Evolutionary conservation across 2,329 filamentous ascomycete genomes (phyloP).

Genomic region (Phaeosphaeriaceae sp.): DNA sequence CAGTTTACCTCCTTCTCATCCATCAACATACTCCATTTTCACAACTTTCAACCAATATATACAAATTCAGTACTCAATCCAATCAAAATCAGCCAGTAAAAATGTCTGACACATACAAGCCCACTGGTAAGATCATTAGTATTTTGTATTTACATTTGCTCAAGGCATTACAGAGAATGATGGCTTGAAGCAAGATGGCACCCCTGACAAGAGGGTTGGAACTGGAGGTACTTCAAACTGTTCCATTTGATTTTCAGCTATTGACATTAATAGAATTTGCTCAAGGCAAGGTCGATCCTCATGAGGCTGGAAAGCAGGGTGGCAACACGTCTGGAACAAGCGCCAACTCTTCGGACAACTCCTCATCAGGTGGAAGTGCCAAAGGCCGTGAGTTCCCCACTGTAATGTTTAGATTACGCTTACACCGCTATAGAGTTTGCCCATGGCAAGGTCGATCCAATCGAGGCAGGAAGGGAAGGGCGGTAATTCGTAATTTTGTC

Average conservation of each 20-base stretch:
- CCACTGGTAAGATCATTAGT: constrained; percentile 7
- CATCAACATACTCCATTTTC: constrained; percentile 2
- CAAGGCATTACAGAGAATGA: constrained; percentile 10
- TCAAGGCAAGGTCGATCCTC: constrained; percentile 21
- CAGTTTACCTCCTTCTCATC: not conserved
- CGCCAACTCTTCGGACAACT: constrained; percentile 1
- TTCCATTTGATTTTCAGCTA: not conserved
- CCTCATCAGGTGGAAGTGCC: constrained; percentile 11
- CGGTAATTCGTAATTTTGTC: constrained; percentile 15
- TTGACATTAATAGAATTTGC: constrained; percentile 13
- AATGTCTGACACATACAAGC: constrained; percentile 17
- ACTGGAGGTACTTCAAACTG: constrained; percentile 10
- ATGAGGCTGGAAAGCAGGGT: constrained; percentile 21
- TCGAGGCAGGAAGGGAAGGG: constrained; percentile 22
- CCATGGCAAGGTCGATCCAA: constrained; percentile 17
- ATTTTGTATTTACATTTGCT: not conserved
- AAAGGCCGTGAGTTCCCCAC: constrained; percentile 4
- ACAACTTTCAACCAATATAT: not conserved
- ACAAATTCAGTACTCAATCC: not conserved
- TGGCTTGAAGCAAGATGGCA: constrained; percentile 20
- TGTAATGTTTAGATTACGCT: too few species aligned
- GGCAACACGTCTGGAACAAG: constrained; percentile 13
- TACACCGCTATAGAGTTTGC: constrained; percentile 9
- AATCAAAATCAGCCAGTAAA: constrained; percentile 1
- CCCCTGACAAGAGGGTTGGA: constrained; percentile 20